phyloP scores from a whole-genome alignment of 257 asterid genomes.

The Nemophila menziesii region DNA sequence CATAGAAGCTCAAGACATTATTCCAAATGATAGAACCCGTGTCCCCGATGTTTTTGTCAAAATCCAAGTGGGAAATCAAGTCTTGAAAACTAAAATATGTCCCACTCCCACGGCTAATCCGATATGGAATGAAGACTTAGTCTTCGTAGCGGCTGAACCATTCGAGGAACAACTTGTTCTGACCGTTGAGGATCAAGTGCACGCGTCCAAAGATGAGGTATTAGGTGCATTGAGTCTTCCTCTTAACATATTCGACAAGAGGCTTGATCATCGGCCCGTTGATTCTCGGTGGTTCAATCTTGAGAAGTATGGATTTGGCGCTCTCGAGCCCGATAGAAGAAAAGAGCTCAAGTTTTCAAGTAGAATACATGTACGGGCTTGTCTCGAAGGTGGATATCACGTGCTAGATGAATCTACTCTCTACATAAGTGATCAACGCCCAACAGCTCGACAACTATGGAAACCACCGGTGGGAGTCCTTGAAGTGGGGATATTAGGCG shows the following conservation, averaged over 20 bases:
- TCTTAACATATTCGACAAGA: constrained; percentile 37
- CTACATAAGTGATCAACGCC: constrained; percentile 63
- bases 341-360: constrained; percentile 48
- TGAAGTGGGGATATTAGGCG: constrained; percentile 61
- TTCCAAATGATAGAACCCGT: constrained; percentile 33
- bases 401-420: constrained; percentile 60
- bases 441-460: constrained; percentile 78
- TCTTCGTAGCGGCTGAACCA: constrained; percentile 67
- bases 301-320: constrained; percentile 37
- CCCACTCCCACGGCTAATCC: constrained; percentile 48
- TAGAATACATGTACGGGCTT: constrained; percentile 50
- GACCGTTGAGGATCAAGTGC: constrained; percentile 50
- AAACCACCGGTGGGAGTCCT: constrained; percentile 58
- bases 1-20: constrained; percentile 69
- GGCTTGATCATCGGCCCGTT: constrained; percentile 67
- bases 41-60: constrained; percentile 43
- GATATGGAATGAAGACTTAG: constrained; percentile 61
- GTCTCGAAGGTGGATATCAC: constrained; percentile 85
- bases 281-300: constrained; percentile 69
- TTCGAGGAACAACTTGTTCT: constrained; percentile 62
- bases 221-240: constrained; percentile 47
- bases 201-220: constrained; percentile 44
- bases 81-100: constrained; percentile 38
- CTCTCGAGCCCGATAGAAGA: constrained; percentile 36
- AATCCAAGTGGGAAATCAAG: constrained; percentile 53